Evolutionary conservation across 2,329 filamentous ascomycete species (phyloP).

Genomic region (Albifimbria verrucaria): DNA sequence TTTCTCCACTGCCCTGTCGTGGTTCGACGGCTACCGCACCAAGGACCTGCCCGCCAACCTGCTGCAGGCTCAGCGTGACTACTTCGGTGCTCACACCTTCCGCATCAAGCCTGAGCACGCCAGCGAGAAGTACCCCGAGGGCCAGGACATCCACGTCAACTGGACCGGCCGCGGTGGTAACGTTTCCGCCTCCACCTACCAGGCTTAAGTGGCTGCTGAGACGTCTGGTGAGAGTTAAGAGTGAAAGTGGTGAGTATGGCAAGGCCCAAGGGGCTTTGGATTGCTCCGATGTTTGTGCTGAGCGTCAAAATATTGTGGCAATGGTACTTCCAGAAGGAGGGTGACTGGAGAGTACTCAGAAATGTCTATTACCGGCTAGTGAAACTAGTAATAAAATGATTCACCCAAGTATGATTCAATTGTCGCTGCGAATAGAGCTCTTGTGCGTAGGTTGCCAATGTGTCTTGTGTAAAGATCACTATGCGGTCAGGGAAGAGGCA

Average conservation of each 20-base stretch:
- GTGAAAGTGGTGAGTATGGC: neutral
- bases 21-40: constrained; percentile 98
- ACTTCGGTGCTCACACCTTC: constrained; percentile 97
- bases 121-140: constrained; percentile 75
- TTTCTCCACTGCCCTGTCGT: constrained; percentile 95
- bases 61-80: constrained; percentile 97
- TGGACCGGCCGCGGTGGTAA: constrained; percentile 98
- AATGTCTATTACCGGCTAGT: neutral
- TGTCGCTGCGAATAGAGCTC: no score
- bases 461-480: no score
- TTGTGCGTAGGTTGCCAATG: no score
- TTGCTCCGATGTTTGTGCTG: neutral
- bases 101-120: constrained; percentile 78
- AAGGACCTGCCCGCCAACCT: constrained; percentile 97
- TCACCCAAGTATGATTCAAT: no score
- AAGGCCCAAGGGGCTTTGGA: neutral
- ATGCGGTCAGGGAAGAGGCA: no score
- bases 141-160: constrained; percentile 96
- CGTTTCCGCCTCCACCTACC: constrained; percentile 95
- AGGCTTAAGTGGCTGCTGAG: constrained; percentile 63
- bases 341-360: neutral
- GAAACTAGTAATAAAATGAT: neutral
- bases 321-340: neutral
- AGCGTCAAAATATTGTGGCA: neutral
- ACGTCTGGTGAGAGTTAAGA: neutral